Evolutionary conservation across 331 rosid genomes (phyloP), one percentile per base, ranked within the genome.

Genomic region (Dryas integrifolia): DNA sequence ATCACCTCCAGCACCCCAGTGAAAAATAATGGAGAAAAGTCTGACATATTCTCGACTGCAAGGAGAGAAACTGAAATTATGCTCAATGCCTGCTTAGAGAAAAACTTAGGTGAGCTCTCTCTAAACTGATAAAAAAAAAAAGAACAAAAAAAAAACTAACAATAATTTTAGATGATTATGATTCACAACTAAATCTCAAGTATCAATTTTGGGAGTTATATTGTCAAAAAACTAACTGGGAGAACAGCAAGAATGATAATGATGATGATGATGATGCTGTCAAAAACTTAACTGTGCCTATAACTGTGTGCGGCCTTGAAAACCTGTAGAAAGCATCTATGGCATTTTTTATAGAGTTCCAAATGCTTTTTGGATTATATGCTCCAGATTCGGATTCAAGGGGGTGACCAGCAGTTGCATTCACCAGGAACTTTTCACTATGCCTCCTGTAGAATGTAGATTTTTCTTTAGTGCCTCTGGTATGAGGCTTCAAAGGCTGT

Each of bases 251-350:
- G 14, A 5, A 40, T 62, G 49, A 15, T 30, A 30, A 1, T 2
- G 35, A 44, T 3, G 16, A 60, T 62, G 10, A 35, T 45, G 46
- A 43, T 53, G 16, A 45, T 24, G 26, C 38, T 47, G 45, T 76
- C 62, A 58, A 72, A 65, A 73, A 76, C 97, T 85, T 80, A 87
- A 92, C 98, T 79, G 97, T 89, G 81, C 99, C 99, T 63, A 95
- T 87, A 77, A 91, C 93, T 53, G 99, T 92, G 81, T 92, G 96
- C 5, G 97, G 97, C 87, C 97, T 80, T 44, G 96, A 95, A 86
- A 95, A 95, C 85, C 97, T 82, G 76, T 92, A 92, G 82, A 95
- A 95, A 79, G 90, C 91, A 91, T 88, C 89, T 57, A 80, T 50
- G 52, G 77, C 81, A 65, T 65, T 72, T 79, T 46, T 88, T 55